Evolutionary conservation across 108 stramenopile species (phyloP), one percentile per base, ranked within the genome.

Genomic region (Epithemia pelagica): DNA sequence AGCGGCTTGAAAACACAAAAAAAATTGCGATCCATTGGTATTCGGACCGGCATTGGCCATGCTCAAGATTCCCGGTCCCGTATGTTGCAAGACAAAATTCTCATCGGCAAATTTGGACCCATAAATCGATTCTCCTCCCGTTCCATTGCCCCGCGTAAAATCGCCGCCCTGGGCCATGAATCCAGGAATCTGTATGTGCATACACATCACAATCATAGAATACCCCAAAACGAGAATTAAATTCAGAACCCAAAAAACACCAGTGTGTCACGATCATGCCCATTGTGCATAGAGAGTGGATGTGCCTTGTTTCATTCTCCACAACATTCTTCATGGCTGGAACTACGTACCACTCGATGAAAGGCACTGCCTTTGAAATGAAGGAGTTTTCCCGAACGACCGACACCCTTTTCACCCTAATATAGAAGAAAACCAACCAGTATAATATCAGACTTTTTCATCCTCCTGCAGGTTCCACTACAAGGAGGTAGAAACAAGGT

Each of bases 21-120:
- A 98, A 83, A 81, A 98, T 72, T 98, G 97, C 25, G 61, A 64
- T 52, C 88, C 97, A 75, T 99, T 98, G 3, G 99, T 98, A 73
- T 95, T 87, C 32, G 86, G 84, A 20, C 97, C 98, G 10, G 93
- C 87, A 67, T 95, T 96, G 21, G 97, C 96, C 96, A 98, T 96
- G 62, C 81, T 83, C 18, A 96, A 72, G 56, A 88, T 79, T 1
- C 89, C 90, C 25, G 70, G 74, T 67, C 86, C 88, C 54, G 66
- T 76, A 75, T 97, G 96, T 61, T 78, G 89, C 61, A 93, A 72
- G 52, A 61, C 66, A 70, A 99, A 99, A 83, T 97, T 97, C 71
- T 98, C 98, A 64, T 99, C 98, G 10, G 72, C 78, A 73, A 96
- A 98, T 64, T 89, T 87, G 26, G 64, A 22, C 2, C 96, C 95